Conservation (phyloP, 805 yeast species). For the Saccharomyces mikatae region DNA sequence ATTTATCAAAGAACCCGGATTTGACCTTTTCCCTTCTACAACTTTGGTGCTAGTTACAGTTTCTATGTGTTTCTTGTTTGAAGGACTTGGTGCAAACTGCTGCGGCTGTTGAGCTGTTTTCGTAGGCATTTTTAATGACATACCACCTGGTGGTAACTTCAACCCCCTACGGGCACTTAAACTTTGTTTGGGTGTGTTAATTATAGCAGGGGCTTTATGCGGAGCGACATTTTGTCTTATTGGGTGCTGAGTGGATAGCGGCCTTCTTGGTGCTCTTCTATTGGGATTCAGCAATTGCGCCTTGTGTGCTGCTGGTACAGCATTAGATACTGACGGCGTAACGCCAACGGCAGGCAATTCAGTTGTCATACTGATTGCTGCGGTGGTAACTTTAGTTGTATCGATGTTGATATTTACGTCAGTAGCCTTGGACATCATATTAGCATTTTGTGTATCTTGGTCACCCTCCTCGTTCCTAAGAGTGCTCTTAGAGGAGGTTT, state of each 20-base stretch:
- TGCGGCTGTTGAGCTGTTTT: constrained; percentile 18
- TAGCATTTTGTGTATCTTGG: background rate
- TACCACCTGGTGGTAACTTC: constrained; percentile 45
- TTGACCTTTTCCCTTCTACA: constrained; percentile 19
- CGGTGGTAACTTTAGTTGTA: constrained; percentile 3
- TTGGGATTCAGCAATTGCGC: constrained; percentile 17
- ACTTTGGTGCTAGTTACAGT: constrained; percentile 5
- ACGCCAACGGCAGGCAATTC: background rate
- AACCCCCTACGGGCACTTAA: constrained; percentile 80
- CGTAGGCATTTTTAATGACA: constrained; percentile 24
- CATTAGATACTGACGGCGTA: constrained; percentile 5
- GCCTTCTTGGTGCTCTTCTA: constrained; percentile 25
- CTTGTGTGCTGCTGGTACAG: constrained; percentile 15
- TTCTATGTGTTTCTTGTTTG: constrained; percentile 12
- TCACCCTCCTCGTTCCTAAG: background rate
- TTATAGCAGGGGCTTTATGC: constrained; percentile 26
- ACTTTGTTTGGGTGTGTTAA: constrained; percentile 66
- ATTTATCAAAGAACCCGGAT: constrained; percentile 25
- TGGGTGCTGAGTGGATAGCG: constrained; percentile 5
- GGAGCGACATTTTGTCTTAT: constrained; percentile 50
- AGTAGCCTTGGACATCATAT: background rate
- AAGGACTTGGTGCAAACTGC: constrained; percentile 25
- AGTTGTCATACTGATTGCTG: background rate
- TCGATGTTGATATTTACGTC: constrained; percentile 8
- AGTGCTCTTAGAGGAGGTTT: background rate